These are phyloP conservation scores for Globisporangium okanoganense DNA, from an alignment of 352 stramenopile species.

Conservation along the genomic window DNA sequence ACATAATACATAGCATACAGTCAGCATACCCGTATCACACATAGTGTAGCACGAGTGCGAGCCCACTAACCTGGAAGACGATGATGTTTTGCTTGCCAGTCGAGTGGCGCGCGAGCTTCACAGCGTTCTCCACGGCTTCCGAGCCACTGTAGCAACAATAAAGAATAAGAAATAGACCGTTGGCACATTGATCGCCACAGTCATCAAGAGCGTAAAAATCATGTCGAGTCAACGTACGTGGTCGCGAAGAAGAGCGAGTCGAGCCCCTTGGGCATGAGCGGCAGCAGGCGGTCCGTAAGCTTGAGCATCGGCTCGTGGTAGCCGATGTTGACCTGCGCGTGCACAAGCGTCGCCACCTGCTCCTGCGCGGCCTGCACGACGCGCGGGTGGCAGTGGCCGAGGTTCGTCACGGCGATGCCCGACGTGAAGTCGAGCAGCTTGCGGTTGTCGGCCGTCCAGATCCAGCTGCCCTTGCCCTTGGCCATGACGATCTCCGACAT, in stretches of 20 bases:
- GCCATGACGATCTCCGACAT: slow-evolving; percentile 85
- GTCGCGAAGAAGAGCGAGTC: slow-evolving; percentile 91
- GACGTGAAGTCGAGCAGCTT: slow-evolving; percentile 92
- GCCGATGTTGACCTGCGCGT: slow-evolving; percentile 91
- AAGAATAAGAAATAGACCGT: background rate
- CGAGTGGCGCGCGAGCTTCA: slow-evolving; percentile 90
- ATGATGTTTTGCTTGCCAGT: slow-evolving; percentile 90
- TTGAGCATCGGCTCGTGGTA: slow-evolving; percentile 92
- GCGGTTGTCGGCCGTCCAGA: slow-evolving; percentile 84
- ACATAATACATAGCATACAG: background rate
- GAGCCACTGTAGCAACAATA: slow-evolving; percentile 49
- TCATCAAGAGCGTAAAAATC: too few relatives aligned
- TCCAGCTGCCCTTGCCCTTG: slow-evolving; percentile 81
- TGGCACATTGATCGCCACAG: background rate
- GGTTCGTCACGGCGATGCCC: slow-evolving; percentile 91
- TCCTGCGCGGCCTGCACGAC: slow-evolving; percentile 89
- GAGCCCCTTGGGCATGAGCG: slow-evolving; percentile 71
- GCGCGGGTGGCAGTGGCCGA: slow-evolving; percentile 91
- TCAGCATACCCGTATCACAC: background rate
- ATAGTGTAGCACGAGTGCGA: background rate
- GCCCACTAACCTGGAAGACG: slow-evolving; percentile 46
- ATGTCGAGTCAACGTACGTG: slow-evolving; percentile 29
- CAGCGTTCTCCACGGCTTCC: slow-evolving; percentile 91
- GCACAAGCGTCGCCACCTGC: slow-evolving; percentile 86
- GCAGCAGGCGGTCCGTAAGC: slow-evolving; percentile 78